Conservation (phyloP, 768 basidiomycete species). For the Lactarius evosmus region DNA sequence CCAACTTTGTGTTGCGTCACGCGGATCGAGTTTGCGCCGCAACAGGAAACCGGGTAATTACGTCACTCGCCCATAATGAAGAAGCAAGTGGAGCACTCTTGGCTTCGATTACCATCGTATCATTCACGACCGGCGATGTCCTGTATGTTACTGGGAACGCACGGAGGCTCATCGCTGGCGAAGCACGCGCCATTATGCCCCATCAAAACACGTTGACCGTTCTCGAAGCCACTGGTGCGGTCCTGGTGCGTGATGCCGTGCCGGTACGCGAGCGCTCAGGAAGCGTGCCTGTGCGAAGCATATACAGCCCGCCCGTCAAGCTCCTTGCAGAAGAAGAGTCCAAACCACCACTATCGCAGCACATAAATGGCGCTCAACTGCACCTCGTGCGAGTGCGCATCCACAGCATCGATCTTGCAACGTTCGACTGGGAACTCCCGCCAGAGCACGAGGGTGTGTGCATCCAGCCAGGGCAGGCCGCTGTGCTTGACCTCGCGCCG, state of each 20-base stretch:
- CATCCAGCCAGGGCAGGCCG: constrained; percentile 46
- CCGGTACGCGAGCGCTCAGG: constrained; percentile 47
- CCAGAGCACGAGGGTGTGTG: constrained; percentile 33
- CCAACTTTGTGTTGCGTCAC: constrained; percentile 5
- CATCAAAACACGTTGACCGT: constrained; percentile 50
- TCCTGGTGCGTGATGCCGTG: constrained; percentile 50
- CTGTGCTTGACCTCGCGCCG: constrained; percentile 51
- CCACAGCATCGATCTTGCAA: constrained; percentile 50
- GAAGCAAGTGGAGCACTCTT: constrained; percentile 41
- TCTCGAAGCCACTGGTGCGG: constrained; percentile 50
- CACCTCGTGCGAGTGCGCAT: constrained; percentile 36
- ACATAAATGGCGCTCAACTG: constrained; percentile 29
- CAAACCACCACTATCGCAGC: constrained; percentile 31
- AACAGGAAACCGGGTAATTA: constrained; percentile 61
- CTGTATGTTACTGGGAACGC: constrained; percentile 63
- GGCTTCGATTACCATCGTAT: constrained; percentile 56
- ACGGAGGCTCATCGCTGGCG: constrained; percentile 45
- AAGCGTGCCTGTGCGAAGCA: constrained; percentile 37
- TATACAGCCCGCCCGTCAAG: constrained; percentile 58
- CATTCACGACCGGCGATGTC: constrained; percentile 51
- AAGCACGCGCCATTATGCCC: constrained; percentile 54
- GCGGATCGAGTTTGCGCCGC: neutral
- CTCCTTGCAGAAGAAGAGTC: constrained; percentile 51
- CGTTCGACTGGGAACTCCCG: constrained; percentile 47
- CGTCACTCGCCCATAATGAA: constrained; percentile 60